phyloP scores from a whole-genome alignment of 306 rosid species.

The Prunus padus region DNA sequence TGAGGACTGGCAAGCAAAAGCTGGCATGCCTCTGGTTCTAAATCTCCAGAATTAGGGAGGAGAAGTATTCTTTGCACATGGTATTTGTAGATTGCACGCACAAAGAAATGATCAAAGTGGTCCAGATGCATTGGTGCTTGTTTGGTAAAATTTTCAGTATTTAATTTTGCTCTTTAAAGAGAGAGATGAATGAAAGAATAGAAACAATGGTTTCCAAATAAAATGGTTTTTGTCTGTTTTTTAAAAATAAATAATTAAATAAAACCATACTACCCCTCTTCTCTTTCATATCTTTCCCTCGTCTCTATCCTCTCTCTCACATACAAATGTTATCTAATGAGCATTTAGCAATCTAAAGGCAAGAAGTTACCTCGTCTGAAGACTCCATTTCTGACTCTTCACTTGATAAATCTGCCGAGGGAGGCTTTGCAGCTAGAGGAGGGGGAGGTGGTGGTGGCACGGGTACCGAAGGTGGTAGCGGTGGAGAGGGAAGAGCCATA shows the following conservation, averaged over 20 bases:
- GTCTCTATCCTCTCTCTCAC: no score
- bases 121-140: neutral
- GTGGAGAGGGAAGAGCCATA: slow-evolving; percentile 94
- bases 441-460: slow-evolving; percentile 53
- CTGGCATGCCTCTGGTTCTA: neutral
- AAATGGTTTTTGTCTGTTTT: no score
- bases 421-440: slow-evolving; percentile 41
- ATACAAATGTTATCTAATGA: neutral
- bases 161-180: neutral
- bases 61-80: neutral
- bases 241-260: no score
- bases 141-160: neutral
- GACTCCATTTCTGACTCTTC: slow-evolving; percentile 96
- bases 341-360: neutral
- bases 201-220: neutral
- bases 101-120: neutral
- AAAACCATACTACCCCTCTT: neutral
- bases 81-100: neutral
- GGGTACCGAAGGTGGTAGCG: slow-evolving; percentile 74
- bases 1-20: neutral
- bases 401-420: slow-evolving; percentile 51
- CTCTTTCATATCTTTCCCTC: neutral
- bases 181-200: neutral
- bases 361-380: slow-evolving; percentile 76
- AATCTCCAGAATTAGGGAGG: neutral